Percentiles rank a stretch among this genome's conserved stretches.
phyloP scores from a whole-genome alignment of 768 basidiomycete species.

The Lyophyllum shimeji region DNA sequence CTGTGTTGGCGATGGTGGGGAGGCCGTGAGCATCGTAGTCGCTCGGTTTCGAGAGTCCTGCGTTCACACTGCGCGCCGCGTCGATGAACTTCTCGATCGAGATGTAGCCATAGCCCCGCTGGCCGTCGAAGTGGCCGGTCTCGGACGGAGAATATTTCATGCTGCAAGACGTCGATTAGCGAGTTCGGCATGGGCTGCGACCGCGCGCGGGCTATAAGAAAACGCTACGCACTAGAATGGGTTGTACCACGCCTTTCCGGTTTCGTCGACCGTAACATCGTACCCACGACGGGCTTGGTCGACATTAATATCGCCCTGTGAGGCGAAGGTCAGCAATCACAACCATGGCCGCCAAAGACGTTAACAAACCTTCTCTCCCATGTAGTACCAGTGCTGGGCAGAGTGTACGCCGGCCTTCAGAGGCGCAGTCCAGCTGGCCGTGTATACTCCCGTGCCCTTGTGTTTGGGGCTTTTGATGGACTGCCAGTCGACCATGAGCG shows the following conservation, averaged over 20 bases:
- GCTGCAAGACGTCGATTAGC: slow-evolving; percentile 35
- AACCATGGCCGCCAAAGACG: not conserved
- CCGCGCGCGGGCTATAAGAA: not conserved
- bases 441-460: slow-evolving; percentile 87
- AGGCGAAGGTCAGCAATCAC: slow-evolving; percentile 7
- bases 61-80: slow-evolving; percentile 77
- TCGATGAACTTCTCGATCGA: slow-evolving; percentile 93
- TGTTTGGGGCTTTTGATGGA: slow-evolving; percentile 73
- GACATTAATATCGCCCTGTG: slow-evolving; percentile 85
- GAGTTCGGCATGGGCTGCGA: slow-evolving; percentile 4
- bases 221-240: slow-evolving; percentile 76
- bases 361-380: slow-evolving; percentile 76
- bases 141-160: slow-evolving; percentile 96
- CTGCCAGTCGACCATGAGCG: slow-evolving; percentile 93
- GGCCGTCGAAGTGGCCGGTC: slow-evolving; percentile 91
- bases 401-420: slow-evolving; percentile 87
- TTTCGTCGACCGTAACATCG: slow-evolving; percentile 83
- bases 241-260: slow-evolving; percentile 84
- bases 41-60: slow-evolving; percentile 58
- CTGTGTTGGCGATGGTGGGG: slow-evolving; percentile 88
- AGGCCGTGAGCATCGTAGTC: slow-evolving; percentile 81
- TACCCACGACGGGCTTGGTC: slow-evolving; percentile 96
- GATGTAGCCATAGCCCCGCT: slow-evolving; percentile 89
- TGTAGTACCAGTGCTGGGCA: slow-evolving; percentile 93
- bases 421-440: slow-evolving; percentile 94